Evolutionary conservation across 1,284 basidiomycete species (phyloP), one percentile per base, ranked within the genome.

Genomic region (Afroboletus lepidellus): DNA sequence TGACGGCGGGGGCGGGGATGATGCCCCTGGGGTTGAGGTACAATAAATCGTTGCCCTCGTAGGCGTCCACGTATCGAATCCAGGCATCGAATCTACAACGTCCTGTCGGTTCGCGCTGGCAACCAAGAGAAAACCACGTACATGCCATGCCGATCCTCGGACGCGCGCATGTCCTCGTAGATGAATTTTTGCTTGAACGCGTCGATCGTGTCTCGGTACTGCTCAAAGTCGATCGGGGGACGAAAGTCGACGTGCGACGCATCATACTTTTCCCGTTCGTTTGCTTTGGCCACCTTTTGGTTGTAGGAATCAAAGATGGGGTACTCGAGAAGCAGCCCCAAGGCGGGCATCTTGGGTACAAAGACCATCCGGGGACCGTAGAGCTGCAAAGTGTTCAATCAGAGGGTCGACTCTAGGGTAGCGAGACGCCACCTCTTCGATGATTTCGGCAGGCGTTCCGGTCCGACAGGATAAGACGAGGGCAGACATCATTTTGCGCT

Each of bases 401-500:
- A 38, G 7, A 20, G 8, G 30, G 20, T 37, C 11, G 3, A 20
- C 13, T 15, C n/a, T 29, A 16, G 16, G 36, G 47, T 5, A 6
- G 15, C 1, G 34, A 23, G 41, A 42, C 16, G 54, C 24, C 68
- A 86, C 87, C 71, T 88, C 83, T 57, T 85, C 80, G 36, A 96
- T 83, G 47, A 96, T 71, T 8, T 81, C 77, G 5, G 84, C 68
- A 0, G 93, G 90, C 0, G 91, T 88, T 9, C 77, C 76, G 7
- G 90, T 92, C 50, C 94, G 80, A 61, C 82, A 84, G 11, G 84
- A 76, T 46, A 98, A 77, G 30, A 98, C 85, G 12, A 96, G 77
- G 33, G 87, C 79, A 1, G 90, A 85, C 73, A 98, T 93, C 97
- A 99, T 99, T 75, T 99, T 99, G 48, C 97, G 88, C 94, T 97